A percentile compares a stretch with the other conserved stretches of the same genome.
Conservation (phyloP, 2,329 filamentous ascomycete genomes). For the Tolypocladium ophioglossoides region DNA sequence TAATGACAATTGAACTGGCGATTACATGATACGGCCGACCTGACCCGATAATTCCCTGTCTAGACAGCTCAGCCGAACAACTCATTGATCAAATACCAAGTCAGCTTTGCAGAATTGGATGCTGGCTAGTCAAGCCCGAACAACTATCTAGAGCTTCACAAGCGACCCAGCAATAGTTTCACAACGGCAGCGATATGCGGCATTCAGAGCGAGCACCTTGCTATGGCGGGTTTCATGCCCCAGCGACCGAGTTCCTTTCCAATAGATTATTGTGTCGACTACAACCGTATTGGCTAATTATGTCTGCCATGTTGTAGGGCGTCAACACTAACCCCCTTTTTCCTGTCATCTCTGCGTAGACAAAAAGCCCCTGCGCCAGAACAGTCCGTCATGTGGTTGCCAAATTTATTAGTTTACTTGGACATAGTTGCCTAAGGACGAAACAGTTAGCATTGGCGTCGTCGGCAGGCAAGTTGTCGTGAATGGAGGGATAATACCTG, state of each 20-base stretch:
- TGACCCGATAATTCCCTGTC: no score
- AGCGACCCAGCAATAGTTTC: no score
- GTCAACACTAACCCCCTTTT: background rate
- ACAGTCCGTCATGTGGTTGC: background rate
- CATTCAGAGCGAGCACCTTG: background rate
- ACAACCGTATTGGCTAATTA: background rate
- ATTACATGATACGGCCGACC: no score
- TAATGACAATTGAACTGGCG: no score
- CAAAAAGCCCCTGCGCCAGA: background rate
- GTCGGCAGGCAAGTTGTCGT: background rate
- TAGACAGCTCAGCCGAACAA: background rate
- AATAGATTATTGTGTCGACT: background rate
- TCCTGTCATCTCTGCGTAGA: background rate
- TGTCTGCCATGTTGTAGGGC: background rate
- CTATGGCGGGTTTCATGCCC: background rate
- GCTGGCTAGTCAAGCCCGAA: no score
- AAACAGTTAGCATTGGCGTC: background rate
- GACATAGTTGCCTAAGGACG: slow-evolving; percentile 37
- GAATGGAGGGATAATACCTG: slow-evolving; percentile 49
- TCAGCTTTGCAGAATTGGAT: background rate
- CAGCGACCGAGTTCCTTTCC: background rate
- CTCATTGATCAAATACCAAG: background rate
- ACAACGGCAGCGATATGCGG: no score
- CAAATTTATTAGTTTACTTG: slow-evolving; percentile 20
- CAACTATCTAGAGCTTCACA: no score